phyloP scores from a whole-genome alignment of 2,329 filamentous ascomycete genomes.

The Anthostomella pinea region DNA sequence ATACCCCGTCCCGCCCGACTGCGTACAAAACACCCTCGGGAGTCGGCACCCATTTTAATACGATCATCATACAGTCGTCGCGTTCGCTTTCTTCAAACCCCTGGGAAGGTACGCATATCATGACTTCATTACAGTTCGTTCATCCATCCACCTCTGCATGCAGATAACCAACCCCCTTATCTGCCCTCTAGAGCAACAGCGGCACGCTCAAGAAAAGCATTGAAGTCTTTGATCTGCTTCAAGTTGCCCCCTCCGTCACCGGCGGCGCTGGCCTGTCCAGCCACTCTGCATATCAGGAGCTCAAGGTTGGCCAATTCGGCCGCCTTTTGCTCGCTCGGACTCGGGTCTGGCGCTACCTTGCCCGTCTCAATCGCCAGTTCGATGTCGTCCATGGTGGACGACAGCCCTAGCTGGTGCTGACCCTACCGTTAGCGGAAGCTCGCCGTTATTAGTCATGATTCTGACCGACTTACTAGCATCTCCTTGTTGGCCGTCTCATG shows the following conservation, averaged over 20 bases:
- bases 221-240: slow-evolving; percentile 58
- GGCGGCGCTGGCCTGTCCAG: slow-evolving; percentile 50
- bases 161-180: slow-evolving; percentile 13
- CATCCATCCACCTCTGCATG: too few species aligned
- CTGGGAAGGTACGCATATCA: neutral
- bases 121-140: neutral
- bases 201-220: slow-evolving; percentile 60
- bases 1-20: too few species aligned
- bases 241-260: slow-evolving; percentile 51
- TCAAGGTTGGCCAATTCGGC: slow-evolving; percentile 57
- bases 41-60: too few species aligned
- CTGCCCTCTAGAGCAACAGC: slow-evolving; percentile 52
- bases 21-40: too few species aligned
- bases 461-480: slow-evolving; percentile 50
- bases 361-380: slow-evolving; percentile 55
- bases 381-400: slow-evolving; percentile 59
- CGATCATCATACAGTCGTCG: too few species aligned
- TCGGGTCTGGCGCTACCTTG: slow-evolving; percentile 46
- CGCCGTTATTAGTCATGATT: too few species aligned
- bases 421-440: too few species aligned
- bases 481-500: slow-evolving; percentile 55
- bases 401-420: slow-evolving; percentile 51
- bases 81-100: too few species aligned
- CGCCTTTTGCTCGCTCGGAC: slow-evolving; percentile 43
- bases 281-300: slow-evolving; percentile 52